These are phyloP conservation scores for Theileria luwenshuni DNA, from an alignment of 169 alveolate genomes.

Conservation along the genomic window DNA sequence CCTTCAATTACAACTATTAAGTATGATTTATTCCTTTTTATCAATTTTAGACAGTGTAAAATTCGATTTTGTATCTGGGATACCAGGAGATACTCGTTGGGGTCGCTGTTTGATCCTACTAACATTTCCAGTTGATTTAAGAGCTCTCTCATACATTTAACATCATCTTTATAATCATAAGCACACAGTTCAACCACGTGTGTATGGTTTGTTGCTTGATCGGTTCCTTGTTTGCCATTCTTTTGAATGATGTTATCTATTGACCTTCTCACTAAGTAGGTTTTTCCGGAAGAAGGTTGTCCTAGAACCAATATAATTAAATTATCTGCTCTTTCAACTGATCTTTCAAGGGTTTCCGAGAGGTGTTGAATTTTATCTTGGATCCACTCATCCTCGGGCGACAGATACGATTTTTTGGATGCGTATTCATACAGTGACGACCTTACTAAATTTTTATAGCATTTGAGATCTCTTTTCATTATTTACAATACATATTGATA, in stretches of 20 bases:
- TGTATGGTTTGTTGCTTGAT: constrained; percentile 28
- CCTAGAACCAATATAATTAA: constrained; percentile 39
- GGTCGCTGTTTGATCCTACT: constrained; percentile 20
- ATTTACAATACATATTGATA: background rate
- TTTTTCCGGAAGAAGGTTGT: constrained; percentile 60
- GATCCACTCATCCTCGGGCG: constrained; percentile 38
- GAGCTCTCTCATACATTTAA: constrained; percentile 65
- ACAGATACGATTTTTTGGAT: background rate
- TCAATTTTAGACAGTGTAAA: constrained; percentile 44
- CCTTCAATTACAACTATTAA: constrained; percentile 71
- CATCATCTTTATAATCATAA: constrained; percentile 71
- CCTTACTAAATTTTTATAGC: constrained; percentile 12
- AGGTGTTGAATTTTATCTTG: constrained; percentile 27
- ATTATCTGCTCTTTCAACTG: constrained; percentile 22
- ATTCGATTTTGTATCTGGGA: constrained; percentile 57
- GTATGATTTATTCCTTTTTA: constrained; percentile 51
- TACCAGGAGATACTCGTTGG: constrained; percentile 4
- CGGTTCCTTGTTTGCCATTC: background rate
- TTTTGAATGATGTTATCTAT: background rate
- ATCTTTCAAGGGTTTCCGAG: constrained; percentile 7
- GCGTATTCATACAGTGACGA: constrained; percentile 8
- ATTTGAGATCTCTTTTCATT: constrained; percentile 1
- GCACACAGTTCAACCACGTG: constrained; percentile 62
- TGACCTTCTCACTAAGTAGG: constrained; percentile 44
- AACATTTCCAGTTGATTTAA: constrained; percentile 45